These are phyloP conservation scores for Clarireedia hainanense DNA, from an alignment of 2,329 filamentous ascomycete species.

Conservation along the genomic window DNA sequence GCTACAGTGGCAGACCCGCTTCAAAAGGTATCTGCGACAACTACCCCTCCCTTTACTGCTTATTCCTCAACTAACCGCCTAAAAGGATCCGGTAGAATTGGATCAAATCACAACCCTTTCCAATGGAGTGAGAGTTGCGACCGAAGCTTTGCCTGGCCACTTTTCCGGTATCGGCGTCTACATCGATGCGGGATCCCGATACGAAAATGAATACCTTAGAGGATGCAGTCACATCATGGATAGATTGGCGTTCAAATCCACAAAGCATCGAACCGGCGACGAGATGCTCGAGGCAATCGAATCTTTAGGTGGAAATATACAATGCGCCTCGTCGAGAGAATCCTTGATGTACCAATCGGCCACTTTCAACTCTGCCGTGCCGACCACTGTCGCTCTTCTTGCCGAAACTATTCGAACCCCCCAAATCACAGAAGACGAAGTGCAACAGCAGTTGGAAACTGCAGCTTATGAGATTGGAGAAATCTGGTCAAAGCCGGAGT, in stretches of 20 bases:
- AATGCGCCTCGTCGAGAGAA: constrained; percentile 91
- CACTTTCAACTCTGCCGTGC: constrained; percentile 90
- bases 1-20: constrained; percentile 28
- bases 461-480: constrained; percentile 93
- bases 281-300: constrained; percentile 84
- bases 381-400: constrained; percentile 71
- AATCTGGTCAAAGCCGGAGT: constrained; percentile 95
- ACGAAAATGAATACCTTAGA: constrained; percentile 76
- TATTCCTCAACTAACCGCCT: constrained; percentile 13
- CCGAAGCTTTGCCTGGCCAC: constrained; percentile 86
- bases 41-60: not conserved
- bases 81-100: constrained; percentile 73
- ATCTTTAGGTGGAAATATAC: constrained; percentile 86
- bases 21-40: constrained; percentile 24
- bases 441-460: constrained; percentile 78
- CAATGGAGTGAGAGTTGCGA: constrained; percentile 91
- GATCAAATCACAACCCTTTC: constrained; percentile 81
- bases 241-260: constrained; percentile 88
- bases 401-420: constrained; percentile 92
- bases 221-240: constrained; percentile 97
- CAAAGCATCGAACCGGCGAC: constrained; percentile 63
- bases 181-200: constrained; percentile 89
- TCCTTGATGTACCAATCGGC: constrained; percentile 98
- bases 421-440: constrained; percentile 76
- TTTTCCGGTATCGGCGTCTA: constrained; percentile 96